Evolutionary conservation across 768 basidiomycete genomes (phyloP).

Genomic region (Rhodotorula graminis): DNA sequence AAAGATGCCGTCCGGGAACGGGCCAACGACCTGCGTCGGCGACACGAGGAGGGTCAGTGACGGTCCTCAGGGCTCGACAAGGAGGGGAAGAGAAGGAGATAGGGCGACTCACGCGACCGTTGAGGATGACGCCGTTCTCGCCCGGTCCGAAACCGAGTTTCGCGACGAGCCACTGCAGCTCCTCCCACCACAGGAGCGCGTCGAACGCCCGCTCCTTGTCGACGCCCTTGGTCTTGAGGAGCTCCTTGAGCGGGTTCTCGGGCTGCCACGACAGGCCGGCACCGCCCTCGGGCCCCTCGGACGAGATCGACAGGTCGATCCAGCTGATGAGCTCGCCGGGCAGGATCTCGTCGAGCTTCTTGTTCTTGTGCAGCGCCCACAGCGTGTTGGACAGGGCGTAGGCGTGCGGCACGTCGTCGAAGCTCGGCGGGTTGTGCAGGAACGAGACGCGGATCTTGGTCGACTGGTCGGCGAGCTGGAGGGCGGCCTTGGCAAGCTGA

Average conservation of each 20-base stretch:
- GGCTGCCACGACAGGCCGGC: constrained; percentile 1
- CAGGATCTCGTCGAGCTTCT: constrained; percentile 48
- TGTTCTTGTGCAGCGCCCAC: constrained; percentile 53
- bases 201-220: constrained; percentile 2
- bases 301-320: constrained; percentile 19
- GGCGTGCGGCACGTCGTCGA: constrained; percentile 6
- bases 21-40: constrained; percentile 64
- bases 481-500: constrained; percentile 60
- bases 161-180: background rate
- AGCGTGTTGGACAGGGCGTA: constrained; percentile 48
- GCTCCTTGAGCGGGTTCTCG: constrained; percentile 19
- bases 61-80: too few relatives aligned
- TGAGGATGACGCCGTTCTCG: constrained; percentile 63
- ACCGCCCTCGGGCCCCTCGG: background rate
- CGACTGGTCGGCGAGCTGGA: constrained; percentile 55
- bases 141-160: constrained; percentile 46
- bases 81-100: background rate
- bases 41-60: background rate
- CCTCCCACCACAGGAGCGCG: constrained; percentile 24
- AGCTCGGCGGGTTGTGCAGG: constrained; percentile 63
- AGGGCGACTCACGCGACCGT: constrained; percentile 65
- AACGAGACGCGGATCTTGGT: constrained; percentile 64
- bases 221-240: constrained; percentile 30
- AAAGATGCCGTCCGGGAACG: constrained; percentile 61
- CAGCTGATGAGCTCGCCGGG: constrained; percentile 26